A percentile compares a stretch with the other conserved stretches of the same genome.
phyloP scores from a whole-genome alignment of 108 stramenopile species.

The Cylindrotheca fusiformis region DNA sequence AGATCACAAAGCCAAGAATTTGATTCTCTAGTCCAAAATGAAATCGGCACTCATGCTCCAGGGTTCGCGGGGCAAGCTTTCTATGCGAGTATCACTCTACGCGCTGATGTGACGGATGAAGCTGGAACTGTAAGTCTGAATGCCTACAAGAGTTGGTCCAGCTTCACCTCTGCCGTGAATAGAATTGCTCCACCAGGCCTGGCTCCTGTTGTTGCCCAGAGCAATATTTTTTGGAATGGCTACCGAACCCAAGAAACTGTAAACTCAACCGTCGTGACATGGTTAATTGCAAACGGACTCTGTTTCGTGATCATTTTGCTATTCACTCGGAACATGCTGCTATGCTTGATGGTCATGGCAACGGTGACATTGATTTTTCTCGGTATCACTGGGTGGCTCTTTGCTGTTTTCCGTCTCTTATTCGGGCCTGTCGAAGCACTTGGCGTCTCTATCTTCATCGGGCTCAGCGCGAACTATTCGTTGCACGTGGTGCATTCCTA shows the following conservation, averaged over 20 bases:
- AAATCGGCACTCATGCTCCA: constrained; percentile 8
- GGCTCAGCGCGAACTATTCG: constrained; percentile 16
- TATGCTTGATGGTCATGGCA: constrained; percentile 15
- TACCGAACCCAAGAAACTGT: constrained; percentile 6
- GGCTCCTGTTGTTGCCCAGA: constrained; percentile 6
- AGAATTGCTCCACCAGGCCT: neutral
- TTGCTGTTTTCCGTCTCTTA: constrained; percentile 2
- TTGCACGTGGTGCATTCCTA: constrained; percentile 19
- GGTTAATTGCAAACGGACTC: constrained; percentile 13
- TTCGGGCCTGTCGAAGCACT: constrained; percentile 15
- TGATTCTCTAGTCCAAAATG: neutral
- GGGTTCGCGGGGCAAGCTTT: constrained; percentile 3
- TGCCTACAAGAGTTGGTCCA: too few relatives aligned
- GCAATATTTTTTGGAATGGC: constrained; percentile 1
- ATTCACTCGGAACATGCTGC: constrained; percentile 12
- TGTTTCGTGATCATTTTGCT: constrained; percentile 12
- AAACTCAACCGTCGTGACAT: constrained; percentile 5
- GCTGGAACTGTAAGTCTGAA: too few relatives aligned
- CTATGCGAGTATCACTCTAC: constrained; percentile 7
- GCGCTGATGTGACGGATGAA: too few relatives aligned
- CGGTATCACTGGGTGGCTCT: constrained; percentile 4
- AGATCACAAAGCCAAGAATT: neutral
- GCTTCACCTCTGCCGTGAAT: constrained; percentile 1
- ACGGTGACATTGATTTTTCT: constrained; percentile 4
- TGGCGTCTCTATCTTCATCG: constrained; percentile 15